phyloP scores from a whole-genome alignment of 2,329 filamentous ascomycete genomes.

The Xylariaceae sp. region DNA sequence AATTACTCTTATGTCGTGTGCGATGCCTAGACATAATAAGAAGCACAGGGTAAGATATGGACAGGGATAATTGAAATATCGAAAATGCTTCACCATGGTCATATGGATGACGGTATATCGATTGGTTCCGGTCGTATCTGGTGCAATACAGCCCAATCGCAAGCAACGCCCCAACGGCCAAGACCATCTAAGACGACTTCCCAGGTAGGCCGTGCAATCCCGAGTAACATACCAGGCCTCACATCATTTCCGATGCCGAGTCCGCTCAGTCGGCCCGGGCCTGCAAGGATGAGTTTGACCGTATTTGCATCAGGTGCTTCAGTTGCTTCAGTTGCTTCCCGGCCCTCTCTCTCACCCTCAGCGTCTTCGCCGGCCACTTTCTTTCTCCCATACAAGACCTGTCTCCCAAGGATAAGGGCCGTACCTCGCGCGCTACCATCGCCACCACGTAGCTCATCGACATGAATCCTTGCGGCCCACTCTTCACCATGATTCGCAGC shows the following conservation, averaged over 20 bases:
- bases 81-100: not conserved
- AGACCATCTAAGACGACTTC: constrained; percentile 31
- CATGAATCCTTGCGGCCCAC: constrained; percentile 21
- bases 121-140: constrained; percentile 24
- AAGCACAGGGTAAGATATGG: not conserved
- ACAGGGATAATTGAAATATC: not conserved
- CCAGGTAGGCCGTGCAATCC: constrained; percentile 35
- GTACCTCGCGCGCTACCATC: constrained; percentile 21
- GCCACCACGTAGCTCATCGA: constrained; percentile 24
- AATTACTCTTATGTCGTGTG: not conserved
- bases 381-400: not conserved
- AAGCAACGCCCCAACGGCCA: constrained; percentile 34
- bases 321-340: not conserved
- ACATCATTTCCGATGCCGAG: constrained; percentile 28
- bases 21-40: not conserved
- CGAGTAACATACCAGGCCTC: constrained; percentile 26
- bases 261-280: constrained; percentile 26
- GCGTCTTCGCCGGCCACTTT: not conserved
- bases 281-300: constrained; percentile 26
- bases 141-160: constrained; percentile 33
- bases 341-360: not conserved
- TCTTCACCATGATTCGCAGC: constrained; percentile 15
- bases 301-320: not conserved
- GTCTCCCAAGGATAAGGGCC: constrained; percentile 27
- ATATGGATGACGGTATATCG: not conserved